Conservation (phyloP, 306 rosid species). For the Ziziphus jujuba region DNA sequence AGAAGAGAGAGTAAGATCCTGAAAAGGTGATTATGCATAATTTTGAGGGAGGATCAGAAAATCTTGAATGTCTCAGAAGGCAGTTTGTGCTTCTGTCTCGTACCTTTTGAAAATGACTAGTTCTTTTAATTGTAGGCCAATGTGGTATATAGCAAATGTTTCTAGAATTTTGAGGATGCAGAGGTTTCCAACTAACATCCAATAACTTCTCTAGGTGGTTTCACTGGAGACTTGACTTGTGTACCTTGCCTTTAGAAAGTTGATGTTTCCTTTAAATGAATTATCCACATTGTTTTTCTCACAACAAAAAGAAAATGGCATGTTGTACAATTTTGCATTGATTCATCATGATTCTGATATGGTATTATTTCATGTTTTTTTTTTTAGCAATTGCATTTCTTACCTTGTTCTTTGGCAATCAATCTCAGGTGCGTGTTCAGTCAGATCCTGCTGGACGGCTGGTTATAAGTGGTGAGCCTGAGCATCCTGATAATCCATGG, state of each 20-base stretch:
- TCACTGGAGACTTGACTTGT: not conserved
- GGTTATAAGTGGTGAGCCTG: constrained; percentile 97
- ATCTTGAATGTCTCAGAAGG: not conserved
- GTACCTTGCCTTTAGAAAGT: not conserved
- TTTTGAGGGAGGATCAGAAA: not conserved
- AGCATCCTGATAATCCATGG: constrained; percentile 90
- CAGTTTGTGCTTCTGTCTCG: not conserved
- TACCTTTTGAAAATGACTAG: no score
- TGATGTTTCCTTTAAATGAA: not conserved
- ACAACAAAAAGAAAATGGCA: no score
- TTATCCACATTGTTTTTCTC: not conserved
- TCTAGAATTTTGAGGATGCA: not conserved
- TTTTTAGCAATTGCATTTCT: not conserved
- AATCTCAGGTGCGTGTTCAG: constrained; percentile 85
- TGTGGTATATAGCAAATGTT: not conserved
- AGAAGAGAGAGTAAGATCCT: not conserved
- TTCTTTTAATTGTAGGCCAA: not conserved
- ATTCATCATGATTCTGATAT: no score
- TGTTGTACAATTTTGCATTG: no score
- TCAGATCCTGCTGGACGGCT: constrained; percentile 95
- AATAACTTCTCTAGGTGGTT: constrained; percentile 1
- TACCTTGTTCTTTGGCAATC: constrained; percentile 8
- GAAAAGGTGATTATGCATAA: not conserved
- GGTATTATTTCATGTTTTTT: not conserved
- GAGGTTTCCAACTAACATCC: constrained; percentile 1